These are phyloP conservation scores for Musa troglodytarum DNA, from an alignment of 176 grass and related monocot species.

Conservation along the genomic window DNA sequence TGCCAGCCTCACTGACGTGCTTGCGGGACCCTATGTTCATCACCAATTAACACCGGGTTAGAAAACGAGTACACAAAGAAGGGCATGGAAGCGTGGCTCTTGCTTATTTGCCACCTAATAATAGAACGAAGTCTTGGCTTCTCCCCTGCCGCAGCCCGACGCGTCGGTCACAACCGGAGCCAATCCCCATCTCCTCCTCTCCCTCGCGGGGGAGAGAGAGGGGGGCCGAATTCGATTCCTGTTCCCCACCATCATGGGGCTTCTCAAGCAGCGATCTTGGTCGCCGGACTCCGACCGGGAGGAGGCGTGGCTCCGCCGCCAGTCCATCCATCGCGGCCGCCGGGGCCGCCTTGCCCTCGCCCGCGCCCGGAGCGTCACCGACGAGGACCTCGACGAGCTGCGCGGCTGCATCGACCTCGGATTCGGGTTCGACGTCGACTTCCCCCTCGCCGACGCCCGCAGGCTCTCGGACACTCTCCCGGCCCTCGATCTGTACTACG, in stretches of 20 bases:
- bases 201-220: not conserved
- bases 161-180: not conserved
- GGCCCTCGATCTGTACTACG: constrained; percentile 55
- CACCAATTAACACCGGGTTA: too few species aligned
- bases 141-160: not conserved
- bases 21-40: too few species aligned
- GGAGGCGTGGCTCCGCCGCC: constrained; percentile 57
- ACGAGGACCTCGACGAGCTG: constrained; percentile 75
- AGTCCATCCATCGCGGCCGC: constrained; percentile 24
- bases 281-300: constrained; percentile 74
- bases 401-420: constrained; percentile 79
- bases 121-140: not conserved
- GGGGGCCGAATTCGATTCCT: not conserved
- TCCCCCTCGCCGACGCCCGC: not conserved
- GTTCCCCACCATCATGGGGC: constrained; percentile 1
- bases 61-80: not conserved
- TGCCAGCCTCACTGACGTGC: too few species aligned
- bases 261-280: constrained; percentile 81
- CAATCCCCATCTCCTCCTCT: not conserved
- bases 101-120: not conserved
- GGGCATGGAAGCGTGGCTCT: not conserved
- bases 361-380: constrained; percentile 47
- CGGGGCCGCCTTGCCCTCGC: constrained; percentile 3
- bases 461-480: constrained; percentile 52
- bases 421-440: constrained; percentile 36